Evolutionary conservation across 768 basidiomycete species (phyloP), one percentile per base, ranked within the genome.

Genomic region (Pulveroboletus sp.): DNA sequence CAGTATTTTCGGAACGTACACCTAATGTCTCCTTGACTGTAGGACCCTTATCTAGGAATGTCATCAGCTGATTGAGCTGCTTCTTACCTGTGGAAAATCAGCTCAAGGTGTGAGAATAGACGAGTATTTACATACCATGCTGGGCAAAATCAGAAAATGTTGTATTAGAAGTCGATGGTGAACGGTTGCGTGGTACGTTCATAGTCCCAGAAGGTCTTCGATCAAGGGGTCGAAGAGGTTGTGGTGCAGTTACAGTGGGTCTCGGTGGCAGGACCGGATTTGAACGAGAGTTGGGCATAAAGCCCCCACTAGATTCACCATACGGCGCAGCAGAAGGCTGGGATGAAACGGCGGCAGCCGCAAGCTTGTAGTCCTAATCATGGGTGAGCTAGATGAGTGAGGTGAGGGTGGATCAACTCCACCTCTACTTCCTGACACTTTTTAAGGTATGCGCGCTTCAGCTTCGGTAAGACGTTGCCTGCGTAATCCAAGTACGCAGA

Each of bases 381-480:
- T 6, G 32, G 41, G 42, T 60, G 43, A 54, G 52, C 35, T 12
- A 43, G 45, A 44, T 14, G 51, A 54, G 28, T 11, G 41, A 39
- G 49, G 47, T 8, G 39, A 40, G 42, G 41, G 14, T 21, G 14
- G 42, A 36, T 38, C 28, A 28, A 28, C 57, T 73, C 49, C 54
- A 90, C 93, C 76, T 95, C 93, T 7, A 88, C 84, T 57, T 93
- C 91, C 43, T 85, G 81, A 63, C 89, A 91, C 68, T 90, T 93
- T 72, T 85, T 90, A 21, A 80, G 67, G 64, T 96, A 96, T 37
- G 76, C 70, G 43, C 81, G 76, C 71, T 91, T 93, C 46, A 94
- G 69, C 59, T 82, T 86, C 1, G 93, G 93, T 8, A 94, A 73
- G n/a, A 77, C 73, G 47, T 76, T 81, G 62, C 91, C 89, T 10